phyloP scores from a whole-genome alignment of 768 basidiomycete genomes.

The Calocera cornea region DNA sequence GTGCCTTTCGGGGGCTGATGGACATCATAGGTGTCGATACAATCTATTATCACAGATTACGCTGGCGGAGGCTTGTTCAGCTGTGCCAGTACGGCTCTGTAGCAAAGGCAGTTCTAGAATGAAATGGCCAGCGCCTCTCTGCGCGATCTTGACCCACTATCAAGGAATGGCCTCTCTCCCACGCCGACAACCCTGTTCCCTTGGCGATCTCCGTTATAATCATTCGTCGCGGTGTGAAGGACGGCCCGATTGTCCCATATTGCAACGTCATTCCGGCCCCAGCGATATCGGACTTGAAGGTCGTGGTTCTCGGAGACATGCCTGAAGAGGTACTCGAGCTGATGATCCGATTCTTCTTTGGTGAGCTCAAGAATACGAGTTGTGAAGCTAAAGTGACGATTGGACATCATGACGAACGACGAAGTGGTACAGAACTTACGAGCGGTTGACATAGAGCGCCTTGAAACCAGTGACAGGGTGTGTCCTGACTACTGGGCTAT shows the following conservation, averaged over 20 bases:
- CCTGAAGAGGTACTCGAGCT: conserved; percentile 36
- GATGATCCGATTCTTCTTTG: conserved; percentile 38
- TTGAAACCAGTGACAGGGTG: conserved; percentile 51
- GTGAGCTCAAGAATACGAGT: conserved; percentile 40
- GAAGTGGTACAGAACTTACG: conserved; percentile 19
- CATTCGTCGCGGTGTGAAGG: conserved; percentile 30
- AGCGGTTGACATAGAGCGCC: conserved; percentile 41
- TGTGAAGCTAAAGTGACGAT: conserved; percentile 33
- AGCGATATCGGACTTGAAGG: conserved; percentile 37
- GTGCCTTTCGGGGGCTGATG: conserved; percentile 4
- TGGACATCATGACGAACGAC: neutral
- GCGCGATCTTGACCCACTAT: conserved; percentile 29
- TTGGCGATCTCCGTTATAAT: conserved; percentile 25
- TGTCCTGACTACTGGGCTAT: conserved; percentile 37
- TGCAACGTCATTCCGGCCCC: conserved; percentile 40
- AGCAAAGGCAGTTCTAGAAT: neutral
- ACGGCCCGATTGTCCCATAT: conserved; percentile 50
- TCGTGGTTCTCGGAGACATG: conserved; percentile 48
- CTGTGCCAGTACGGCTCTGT: conserved; percentile 27
- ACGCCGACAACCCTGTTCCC: conserved; percentile 43
- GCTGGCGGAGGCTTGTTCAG: conserved; percentile 24
- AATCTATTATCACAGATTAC: conserved; percentile 29
- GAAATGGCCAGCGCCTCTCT: conserved; percentile 15
- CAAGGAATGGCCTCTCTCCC: conserved; percentile 41
- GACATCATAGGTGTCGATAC: conserved; percentile 24